Base-by-base conservation (phyloP, 2,329 filamentous ascomycete species). In the Akanthomyces lecanii region DNA sequence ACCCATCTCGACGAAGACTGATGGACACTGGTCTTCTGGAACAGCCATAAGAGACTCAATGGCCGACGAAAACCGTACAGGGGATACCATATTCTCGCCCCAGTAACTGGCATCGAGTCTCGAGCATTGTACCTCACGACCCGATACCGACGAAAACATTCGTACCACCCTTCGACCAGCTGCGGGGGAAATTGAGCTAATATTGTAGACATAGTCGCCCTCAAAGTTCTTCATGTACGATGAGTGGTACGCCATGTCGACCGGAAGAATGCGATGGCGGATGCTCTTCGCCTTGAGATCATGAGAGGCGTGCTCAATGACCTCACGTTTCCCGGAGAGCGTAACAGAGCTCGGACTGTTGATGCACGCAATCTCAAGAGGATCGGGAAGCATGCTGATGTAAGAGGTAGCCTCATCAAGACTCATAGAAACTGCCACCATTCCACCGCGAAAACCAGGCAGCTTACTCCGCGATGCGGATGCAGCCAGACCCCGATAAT, bases 311-410 rank as follows among this genome's bases (percentile, higher is more conserved):
- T 62, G 55, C 0, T 71, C 56, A 23, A 80, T 71, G 18, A 71
- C 70, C 2, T 70, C 67, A 0, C 64, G 64, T 30, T 74, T 71
- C 0, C 80, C 79, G 2, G 80, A 81, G 4, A 82, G 66, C 0
- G 80, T 82, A 23, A 76, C 71, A 12, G 76, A 80, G 0, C 67
- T 69, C 6, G 76, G 76, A 58, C 78, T 79, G 67, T 81, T 81
- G 66, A 79, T 68, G 63, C 79, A 81, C 14, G 79, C 78, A 30
- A 81, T 66, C 33, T 76, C 71, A 0, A 74, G 71, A 3, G 66
- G 66, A 23, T 68, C 66, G 0, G 53, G 28, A 1, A 63, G 57
- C 0, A 58, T 61, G 2, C 61, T 50, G 7, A 79, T 67, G 45
- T 76, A 74, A 1, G 64, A 59, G 4, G 68, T 44, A 5, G 70